Base-by-base conservation (phyloP, 169 alveolate species). In the Ophryocystis elektroscirrha region DNA sequence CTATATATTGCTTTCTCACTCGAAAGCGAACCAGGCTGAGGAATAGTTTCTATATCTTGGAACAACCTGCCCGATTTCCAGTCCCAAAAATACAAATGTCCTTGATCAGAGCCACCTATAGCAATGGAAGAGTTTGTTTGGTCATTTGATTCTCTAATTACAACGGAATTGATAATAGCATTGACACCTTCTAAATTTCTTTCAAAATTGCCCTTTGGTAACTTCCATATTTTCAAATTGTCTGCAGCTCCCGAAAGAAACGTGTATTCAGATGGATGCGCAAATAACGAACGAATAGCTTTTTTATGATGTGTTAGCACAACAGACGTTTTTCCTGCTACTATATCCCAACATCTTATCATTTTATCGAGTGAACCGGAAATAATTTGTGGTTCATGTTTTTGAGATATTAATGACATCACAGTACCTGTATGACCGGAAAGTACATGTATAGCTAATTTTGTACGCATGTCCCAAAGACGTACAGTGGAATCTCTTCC, bases 381-480 rank as follows among this genome's bases (percentile, higher is more conserved):
- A 0, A 87, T 80, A 26, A 85, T 72, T 68, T 89, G 93, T 0
- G 97, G 97, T 35, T 85, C 96, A 56, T 73, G 70, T 12, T 76
- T 79, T 69, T 89, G 93, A n/a, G n/a, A n/a, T n/a, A n/a, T n/a
- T n/a, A n/a, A n/a, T 32, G 47, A 9, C 67, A 51, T 59, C 18
- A 92, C 73, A n/a, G 96, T 87, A 50, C 88, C 90, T 24, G 82
- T 60, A 61, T 92, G 98, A 0, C 96, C 95, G 28, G 83, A 81
- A 28, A 92, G 71, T 15, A 76, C 83, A 63, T 80, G 84, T 30
- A 92, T 80, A 28, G 87, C 75, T 39, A 77, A 73, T 58, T 87
- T 89, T 12, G 96, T 88, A 50, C 99, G 75, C 48, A 93, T 86
- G 64, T 93, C 99, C 98, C 99, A 93, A 9, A 93, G 91, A 47